Evolutionary conservation across 2,329 filamentous ascomycete genomes (phyloP), one percentile per base, ranked within the genome.

Genomic region (Geosmithia putterillii): DNA sequence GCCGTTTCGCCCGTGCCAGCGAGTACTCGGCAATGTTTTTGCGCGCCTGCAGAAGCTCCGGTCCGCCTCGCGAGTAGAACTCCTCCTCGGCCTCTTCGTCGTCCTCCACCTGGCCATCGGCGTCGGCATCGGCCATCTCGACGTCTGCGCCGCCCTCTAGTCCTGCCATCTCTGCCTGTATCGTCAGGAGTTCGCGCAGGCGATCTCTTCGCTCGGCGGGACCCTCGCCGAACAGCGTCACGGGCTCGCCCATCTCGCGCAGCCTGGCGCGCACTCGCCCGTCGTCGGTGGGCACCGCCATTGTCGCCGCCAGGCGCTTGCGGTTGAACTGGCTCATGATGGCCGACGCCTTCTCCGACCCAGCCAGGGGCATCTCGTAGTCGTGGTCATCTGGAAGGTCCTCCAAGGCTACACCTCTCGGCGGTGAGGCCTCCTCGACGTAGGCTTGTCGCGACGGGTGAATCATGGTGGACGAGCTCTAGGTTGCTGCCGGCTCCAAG

Each of bases 271-370:
- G 84, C 40, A 98, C 89, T 54, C 85, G 79, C 48, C 76, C 81
- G 68, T 98, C 92, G 59, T 95, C 89, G 44, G 94, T 98, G 1
- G 90, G 92, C 3, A 98, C 92, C 12, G 85, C 83, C 52, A 96
- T 86, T 10, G 84, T 83, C 17, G 88, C 88, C 10, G 88, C 89
- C 56, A 87, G 77, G 55, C 88, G 80, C 64, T 95, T 95, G 48
- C 90, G 85, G 55, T 88, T 84, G 62, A 98, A 92, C 59, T 96
- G 89, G 28, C 78, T 82, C 18, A 94, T 69, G 44, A 95, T 81
- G 14, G 86, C 86, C 3, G 86, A 89, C 3, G 87, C 87, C 59
- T 86, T 87, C 58, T 92, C 85, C 4, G 85, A 76, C 40, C 84
- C 85, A 18, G 76, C 72, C 3, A 70, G 65, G 20, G 82, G 82